Conservation (phyloP, 768 basidiomycete species). For the Trametes maxima region DNA sequence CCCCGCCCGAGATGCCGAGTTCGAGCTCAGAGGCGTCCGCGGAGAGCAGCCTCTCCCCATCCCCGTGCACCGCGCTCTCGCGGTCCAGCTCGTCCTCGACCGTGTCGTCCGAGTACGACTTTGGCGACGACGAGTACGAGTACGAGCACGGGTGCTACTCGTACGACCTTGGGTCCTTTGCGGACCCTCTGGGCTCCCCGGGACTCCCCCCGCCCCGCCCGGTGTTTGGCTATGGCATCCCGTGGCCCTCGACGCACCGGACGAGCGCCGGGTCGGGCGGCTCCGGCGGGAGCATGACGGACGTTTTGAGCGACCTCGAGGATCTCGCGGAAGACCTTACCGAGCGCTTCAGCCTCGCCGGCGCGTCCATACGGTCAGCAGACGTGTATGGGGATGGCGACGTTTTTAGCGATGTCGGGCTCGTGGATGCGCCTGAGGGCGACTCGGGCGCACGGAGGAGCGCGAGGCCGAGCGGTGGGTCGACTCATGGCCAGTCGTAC, state of each 20-base stretch:
- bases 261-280: constrained; percentile 6
- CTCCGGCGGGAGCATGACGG: constrained; percentile 9
- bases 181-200: constrained; percentile 15
- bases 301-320: constrained; percentile 22
- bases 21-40: constrained; percentile 9
- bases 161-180: constrained; percentile 20
- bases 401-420: constrained; percentile 11
- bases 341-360: constrained; percentile 17
- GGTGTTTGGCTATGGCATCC: constrained; percentile 23
- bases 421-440: constrained; percentile 12
- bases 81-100: constrained; percentile 19
- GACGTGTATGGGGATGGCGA: not conserved
- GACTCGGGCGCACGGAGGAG: not conserved
- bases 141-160: constrained; percentile 9
- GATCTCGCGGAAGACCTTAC: constrained; percentile 20
- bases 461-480: constrained; percentile 17
- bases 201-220: not conserved
- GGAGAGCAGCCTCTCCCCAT: not conserved
- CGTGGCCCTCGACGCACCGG: constrained; percentile 25
- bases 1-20: constrained; percentile 10
- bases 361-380: not conserved
- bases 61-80: constrained; percentile 4
- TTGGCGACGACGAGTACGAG: constrained; percentile 14
- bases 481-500: not conserved
- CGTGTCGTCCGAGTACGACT: constrained; percentile 24